Evolutionary conservation across 2,329 filamentous ascomycete genomes (phyloP), one percentile per base, ranked within the genome.

Genomic region (Cryphonectria radicalis): DNA sequence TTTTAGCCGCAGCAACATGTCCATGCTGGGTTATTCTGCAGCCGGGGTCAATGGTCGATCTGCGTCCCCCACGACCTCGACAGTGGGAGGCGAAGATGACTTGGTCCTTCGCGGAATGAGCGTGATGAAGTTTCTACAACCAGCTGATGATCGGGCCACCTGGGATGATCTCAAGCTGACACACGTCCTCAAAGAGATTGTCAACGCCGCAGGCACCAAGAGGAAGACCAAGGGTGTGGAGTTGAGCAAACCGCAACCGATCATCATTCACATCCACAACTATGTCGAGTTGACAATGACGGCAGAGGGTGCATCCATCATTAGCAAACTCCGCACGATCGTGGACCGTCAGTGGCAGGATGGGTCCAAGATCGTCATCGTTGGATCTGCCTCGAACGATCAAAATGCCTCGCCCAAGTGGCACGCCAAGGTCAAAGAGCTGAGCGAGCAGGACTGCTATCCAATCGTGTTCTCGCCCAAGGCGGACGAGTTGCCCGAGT

Each of bases 241-340:
- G 25, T 55, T 46, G 64, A 75, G n/a, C 37, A 32, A 74, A 40
- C 72, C 68, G 68, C 68, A 70, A 25, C 70, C 71, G 42, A 85
- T 94, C 10, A 90, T 98, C 71, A 85, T 97, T 55, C 93, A 93
- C 76, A 83, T 97, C 17, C 89, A 92, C 78, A 93, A 98, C 78
- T 92, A 94, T 77, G 90, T 92, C 68, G 93, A 97, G 74, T 85
- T 99, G 11, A 89, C 87, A 76, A 87, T 88, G 77, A 91, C 92
- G 0, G 80, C 87, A 7, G 90, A 93, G 71, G 93, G 94, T 14
- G 85, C 88, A 1, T 86, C 88, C 32, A 87, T 98, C 43, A 82
- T 98, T 10, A 83, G 85, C 57, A 89, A 91, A 71, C 82, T 99
- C 17, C 90, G 93, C 68, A 87, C 88, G 64, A 84, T 92, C 8